Base-by-base conservation (phyloP, 192 early-diverging fungal species). In the Spizellomyces punctatus region DNA sequence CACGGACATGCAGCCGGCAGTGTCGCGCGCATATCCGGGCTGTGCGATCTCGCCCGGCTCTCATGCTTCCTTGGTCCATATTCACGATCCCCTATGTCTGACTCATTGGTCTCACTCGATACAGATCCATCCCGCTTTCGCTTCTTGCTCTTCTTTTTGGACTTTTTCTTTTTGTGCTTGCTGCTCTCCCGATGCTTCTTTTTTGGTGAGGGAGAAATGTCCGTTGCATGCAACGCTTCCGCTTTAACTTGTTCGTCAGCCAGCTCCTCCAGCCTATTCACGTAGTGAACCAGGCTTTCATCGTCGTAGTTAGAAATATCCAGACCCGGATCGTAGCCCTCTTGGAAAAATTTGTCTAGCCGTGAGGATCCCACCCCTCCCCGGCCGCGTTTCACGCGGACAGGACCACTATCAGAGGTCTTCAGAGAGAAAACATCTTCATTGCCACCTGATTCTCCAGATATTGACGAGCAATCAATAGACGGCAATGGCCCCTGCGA, bases 241-340 rank as follows among this genome's bases (percentile, higher is more conserved):
- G 9, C 27, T 60, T 10, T 71, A 12, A 21, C 42, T 19, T 46
- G 60, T 8, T 42, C 70, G 69, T 7, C 69, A 48, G 10, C 46
- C 44, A 76, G 57, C 10, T 72, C 78, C 52, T 80, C 73, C 16
- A 85, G 12, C 9, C 73, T 57, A 12, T 73, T 21, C 5, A 83
- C 73, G 61, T 81, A 85, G 16, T 69, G 59, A 4, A 65, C 60
- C 43, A 83, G 22, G 66, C 60, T 79, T 10, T 43, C 47, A 55
- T 83, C 83, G 67, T 81, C 79, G 64, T 81, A 85, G 71, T 85
- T 85, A 65, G 79, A 76, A 19, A 81, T 64, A 67, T 85, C 83
- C 5, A 83, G 67, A 10, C 67, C 36, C 0, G 83, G 81, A 64
- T 85, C 71, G 67, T 85, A 85, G 5, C 49, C 65, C 7, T 81